A percentile compares a stretch with the other conserved stretches of the same genome.
Evolutionary conservation across 352 stramenopile genomes (phyloP).

Genomic region (Phytophthora meadii): DNA sequence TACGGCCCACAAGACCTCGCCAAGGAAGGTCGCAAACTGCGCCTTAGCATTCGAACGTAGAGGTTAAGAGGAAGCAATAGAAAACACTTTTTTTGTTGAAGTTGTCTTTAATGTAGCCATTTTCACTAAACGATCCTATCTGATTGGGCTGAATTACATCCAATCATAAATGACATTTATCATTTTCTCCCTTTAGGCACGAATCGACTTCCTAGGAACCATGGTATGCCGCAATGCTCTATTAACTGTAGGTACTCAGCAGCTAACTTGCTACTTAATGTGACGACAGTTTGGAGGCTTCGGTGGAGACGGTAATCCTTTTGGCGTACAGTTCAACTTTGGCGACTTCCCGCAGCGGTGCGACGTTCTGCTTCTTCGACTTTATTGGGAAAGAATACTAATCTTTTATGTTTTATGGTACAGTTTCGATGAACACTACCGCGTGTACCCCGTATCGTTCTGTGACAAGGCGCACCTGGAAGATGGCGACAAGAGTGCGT

Average conservation of each 20-base stretch:
- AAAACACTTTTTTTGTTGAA: constrained; percentile 1
- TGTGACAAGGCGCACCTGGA: constrained; percentile 89
- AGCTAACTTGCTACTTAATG: constrained; percentile 4
- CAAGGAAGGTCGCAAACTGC: constrained; percentile 67
- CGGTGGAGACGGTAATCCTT: constrained; percentile 78
- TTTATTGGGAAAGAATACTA: no score
- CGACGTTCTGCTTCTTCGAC: background rate
- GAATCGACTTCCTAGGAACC: no score
- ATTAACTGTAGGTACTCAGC: background rate
- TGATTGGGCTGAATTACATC: constrained; percentile 14
- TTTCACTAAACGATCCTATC: background rate
- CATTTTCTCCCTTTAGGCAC: constrained; percentile 2
- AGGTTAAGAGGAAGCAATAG: constrained; percentile 1
- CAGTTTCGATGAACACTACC: constrained; percentile 90
- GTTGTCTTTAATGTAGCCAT: constrained; percentile 16
- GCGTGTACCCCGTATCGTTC: constrained; percentile 89
- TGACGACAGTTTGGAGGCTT: constrained; percentile 70
- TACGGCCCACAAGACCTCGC: constrained; percentile 61
- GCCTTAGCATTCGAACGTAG: constrained; percentile 57
- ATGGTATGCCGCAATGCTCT: no score
- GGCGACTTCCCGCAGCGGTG: constrained; percentile 79
- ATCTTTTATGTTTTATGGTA: background rate
- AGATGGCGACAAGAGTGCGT: constrained; percentile 90
- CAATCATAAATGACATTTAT: constrained; percentile 13
- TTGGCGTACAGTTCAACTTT: constrained; percentile 84